Evolutionary conservation across 148 eudicot species (phyloP).

Genomic region (Selenicereus undatus): DNA sequence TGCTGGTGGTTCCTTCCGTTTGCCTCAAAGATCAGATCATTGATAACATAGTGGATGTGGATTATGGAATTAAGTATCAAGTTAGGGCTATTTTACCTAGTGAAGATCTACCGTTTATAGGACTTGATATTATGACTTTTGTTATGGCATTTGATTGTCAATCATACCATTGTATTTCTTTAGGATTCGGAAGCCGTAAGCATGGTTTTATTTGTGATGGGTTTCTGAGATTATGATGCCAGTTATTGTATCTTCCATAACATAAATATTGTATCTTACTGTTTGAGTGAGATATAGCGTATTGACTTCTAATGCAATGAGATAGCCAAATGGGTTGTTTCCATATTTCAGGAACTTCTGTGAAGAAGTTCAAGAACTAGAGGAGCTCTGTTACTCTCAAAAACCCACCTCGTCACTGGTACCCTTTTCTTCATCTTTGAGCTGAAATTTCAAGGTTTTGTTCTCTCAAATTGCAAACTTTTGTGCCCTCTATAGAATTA

Average conservation of each 20-base stretch:
- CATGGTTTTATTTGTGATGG: not conserved
- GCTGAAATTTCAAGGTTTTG: conserved; percentile 6
- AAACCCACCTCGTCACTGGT: conserved; percentile 55
- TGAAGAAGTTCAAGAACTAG: conserved; percentile 53
- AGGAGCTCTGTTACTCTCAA: conserved; percentile 51
- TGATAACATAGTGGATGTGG: not conserved
- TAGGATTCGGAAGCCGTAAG: not conserved
- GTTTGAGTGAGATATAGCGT: too few relatives aligned
- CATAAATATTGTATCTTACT: too few relatives aligned
- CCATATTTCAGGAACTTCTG: conserved; percentile 66
- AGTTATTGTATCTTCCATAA: not conserved
- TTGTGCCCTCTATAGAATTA: too few relatives aligned
- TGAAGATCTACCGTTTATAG: not conserved
- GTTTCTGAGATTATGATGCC: not conserved
- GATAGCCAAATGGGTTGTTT: too few relatives aligned
- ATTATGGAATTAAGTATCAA: not conserved
- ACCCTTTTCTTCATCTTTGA: conserved; percentile 4
- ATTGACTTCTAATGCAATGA: too few relatives aligned
- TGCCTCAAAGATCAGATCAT: conserved; percentile 9
- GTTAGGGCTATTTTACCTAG: not conserved
- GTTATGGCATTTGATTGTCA: not conserved
- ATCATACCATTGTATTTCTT: not conserved
- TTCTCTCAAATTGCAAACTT: too few relatives aligned
- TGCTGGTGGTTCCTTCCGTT: conserved; percentile 5
- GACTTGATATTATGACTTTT: not conserved